These are phyloP conservation scores for Metahyphopichia silvanorum DNA, from an alignment of 805 yeast species.

Conservation along the genomic window DNA sequence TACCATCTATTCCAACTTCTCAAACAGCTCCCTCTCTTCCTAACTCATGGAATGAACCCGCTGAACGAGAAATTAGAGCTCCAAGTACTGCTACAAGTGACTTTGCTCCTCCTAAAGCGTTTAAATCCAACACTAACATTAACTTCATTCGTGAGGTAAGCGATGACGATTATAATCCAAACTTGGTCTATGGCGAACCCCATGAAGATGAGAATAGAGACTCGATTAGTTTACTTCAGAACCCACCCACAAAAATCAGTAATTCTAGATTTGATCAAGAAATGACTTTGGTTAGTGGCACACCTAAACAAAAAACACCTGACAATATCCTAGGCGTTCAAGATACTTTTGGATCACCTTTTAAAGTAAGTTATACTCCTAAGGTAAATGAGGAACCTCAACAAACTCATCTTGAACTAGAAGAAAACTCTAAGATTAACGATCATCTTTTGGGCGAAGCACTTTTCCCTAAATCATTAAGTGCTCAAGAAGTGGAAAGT, in stretches of 20 bases:
- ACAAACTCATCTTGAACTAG: not conserved
- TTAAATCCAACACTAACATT: constrained; percentile 3
- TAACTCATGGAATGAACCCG: too few species aligned
- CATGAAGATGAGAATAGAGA: constrained; percentile 11
- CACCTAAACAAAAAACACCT: constrained; percentile 6
- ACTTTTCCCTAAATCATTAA: constrained; percentile 68
- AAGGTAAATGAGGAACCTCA: constrained; percentile 1
- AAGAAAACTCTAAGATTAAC: constrained; percentile 2
- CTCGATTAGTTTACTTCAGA: constrained; percentile 15
- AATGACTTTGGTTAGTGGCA: constrained; percentile 20
- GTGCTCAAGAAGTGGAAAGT: constrained; percentile 66
- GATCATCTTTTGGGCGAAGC: constrained; percentile 44
- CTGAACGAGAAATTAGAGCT: too few species aligned
- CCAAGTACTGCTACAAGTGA: not conserved
- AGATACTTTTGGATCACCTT: constrained; percentile 32
- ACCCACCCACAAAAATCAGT: constrained; percentile 22
- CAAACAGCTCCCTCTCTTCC: not conserved
- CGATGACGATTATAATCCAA: constrained; percentile 14
- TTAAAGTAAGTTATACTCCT: constrained; percentile 14
- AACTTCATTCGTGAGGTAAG: constrained; percentile 29
- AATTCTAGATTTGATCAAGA: constrained; percentile 24
- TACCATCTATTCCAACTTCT: not conserved
- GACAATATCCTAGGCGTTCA: not conserved
- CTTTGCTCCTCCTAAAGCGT: not conserved
- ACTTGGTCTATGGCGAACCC: not conserved